Conservation (phyloP, 208 protist genomes). For the Strigomonas galati region DNA sequence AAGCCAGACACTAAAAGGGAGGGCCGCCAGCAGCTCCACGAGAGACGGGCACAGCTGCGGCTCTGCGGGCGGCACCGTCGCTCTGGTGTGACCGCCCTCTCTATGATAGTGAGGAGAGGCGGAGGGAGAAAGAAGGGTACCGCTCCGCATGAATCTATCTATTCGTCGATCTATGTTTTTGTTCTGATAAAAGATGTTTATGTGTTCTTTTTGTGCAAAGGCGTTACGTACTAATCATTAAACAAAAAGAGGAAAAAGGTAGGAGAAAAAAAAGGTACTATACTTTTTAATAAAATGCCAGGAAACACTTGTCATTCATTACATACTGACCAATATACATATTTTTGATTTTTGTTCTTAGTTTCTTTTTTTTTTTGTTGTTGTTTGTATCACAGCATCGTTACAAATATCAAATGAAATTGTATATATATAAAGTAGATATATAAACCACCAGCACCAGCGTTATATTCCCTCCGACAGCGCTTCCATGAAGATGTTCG, state of each 20-base stretch:
- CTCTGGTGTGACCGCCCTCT: no score
- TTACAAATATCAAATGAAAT: not conserved
- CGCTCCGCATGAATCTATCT: no score
- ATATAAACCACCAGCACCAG: not conserved
- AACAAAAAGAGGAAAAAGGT: not conserved
- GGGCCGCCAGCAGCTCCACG: no score
- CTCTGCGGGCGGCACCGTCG: no score
- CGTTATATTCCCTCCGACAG: slow-evolving; percentile 28
- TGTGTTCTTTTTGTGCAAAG: not conserved
- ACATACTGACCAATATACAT: not conserved
- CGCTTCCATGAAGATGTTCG: slow-evolving; percentile 42
- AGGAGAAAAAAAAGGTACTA: not conserved
- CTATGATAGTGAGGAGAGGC: no score
- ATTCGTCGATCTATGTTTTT: not conserved
- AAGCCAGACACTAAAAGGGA: no score
- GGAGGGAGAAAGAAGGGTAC: no score
- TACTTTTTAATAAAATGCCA: not conserved
- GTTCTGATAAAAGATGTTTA: not conserved
- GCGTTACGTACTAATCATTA: not conserved
- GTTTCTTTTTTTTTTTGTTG: slow-evolving; percentile 2
- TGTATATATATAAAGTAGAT: no score
- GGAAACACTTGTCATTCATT: not conserved
- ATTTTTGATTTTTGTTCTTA: slow-evolving; percentile 4
- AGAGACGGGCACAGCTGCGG: no score
- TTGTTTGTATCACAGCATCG: not conserved